Conservation (phyloP, 176 grass and related monocot species). For the Carex parvula region DNA sequence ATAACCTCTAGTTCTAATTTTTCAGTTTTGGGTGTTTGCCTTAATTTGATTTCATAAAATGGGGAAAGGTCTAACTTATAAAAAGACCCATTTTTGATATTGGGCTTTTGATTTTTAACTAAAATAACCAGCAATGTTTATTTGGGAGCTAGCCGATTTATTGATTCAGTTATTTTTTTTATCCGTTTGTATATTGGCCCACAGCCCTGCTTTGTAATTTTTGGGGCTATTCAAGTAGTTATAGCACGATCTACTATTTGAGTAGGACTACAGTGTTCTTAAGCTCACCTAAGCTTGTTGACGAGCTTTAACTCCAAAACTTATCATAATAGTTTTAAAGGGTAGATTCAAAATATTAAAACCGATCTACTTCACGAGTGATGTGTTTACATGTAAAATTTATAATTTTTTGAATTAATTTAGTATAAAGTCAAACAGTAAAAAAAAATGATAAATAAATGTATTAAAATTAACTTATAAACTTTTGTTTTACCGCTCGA, state of each 20-base stretch:
- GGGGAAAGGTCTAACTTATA: neutral
- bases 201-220: neutral
- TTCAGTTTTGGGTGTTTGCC: neutral
- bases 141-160: constrained; percentile 1
- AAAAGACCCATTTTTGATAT: neutral
- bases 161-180: neutral
- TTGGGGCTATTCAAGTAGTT: neutral
- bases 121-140: constrained; percentile 3
- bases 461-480: too few relatives aligned
- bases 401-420: too few relatives aligned
- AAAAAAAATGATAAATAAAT: too few relatives aligned
- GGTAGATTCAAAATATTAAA: too few relatives aligned
- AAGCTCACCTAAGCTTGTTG: too few relatives aligned
- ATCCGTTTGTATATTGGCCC: neutral
- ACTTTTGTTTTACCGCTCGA: too few relatives aligned
- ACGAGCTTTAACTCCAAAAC: too few relatives aligned
- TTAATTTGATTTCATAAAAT: constrained; percentile 15
- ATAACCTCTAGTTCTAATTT: constrained; percentile 44
- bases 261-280: too few relatives aligned
- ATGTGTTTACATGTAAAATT: too few relatives aligned
- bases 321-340: too few relatives aligned
- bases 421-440: too few relatives aligned
- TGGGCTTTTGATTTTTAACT: neutral
- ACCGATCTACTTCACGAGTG: too few relatives aligned
- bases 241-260: neutral